phyloP scores from a whole-genome alignment of 2,329 filamentous ascomycete species.

The Colletotrichum sp. region DNA sequence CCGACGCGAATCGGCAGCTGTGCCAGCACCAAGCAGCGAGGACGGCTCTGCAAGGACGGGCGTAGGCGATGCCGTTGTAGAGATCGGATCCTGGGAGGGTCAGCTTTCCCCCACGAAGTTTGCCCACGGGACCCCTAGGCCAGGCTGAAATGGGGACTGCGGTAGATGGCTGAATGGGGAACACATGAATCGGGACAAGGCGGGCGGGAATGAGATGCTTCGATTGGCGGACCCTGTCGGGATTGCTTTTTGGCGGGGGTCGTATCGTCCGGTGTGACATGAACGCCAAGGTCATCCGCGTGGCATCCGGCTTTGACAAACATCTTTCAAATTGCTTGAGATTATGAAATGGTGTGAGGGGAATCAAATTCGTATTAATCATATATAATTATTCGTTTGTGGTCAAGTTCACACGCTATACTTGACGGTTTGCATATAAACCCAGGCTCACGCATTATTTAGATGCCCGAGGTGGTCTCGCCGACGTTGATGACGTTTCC shows the following conservation, averaged over 20 bases:
- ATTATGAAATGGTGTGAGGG: background rate
- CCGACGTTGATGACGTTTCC: conserved; percentile 21
- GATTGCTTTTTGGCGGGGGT: background rate
- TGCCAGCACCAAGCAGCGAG: background rate
- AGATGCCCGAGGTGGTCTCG: background rate
- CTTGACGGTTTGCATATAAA: background rate
- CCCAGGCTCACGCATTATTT: background rate
- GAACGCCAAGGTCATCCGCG: background rate
- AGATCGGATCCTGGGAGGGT: background rate
- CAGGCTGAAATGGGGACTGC: background rate
- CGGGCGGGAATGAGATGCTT: background rate
- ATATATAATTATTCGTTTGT: background rate
- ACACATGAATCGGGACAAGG: background rate
- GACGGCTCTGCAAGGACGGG: background rate
- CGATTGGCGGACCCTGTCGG: conserved; percentile 7
- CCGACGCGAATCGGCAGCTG: background rate
- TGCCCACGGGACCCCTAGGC: background rate
- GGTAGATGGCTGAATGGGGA: conserved; percentile 8
- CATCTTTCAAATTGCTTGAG: background rate
- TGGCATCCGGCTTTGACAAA: background rate
- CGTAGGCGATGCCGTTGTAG: background rate
- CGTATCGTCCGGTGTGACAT: background rate
- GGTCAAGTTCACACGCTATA: background rate
- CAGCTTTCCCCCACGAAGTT: background rate
- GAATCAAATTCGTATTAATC: background rate